Evolutionary conservation across 192 early-diverging fungal species (phyloP).

Genomic region (Backusella parvicylindrica): DNA sequence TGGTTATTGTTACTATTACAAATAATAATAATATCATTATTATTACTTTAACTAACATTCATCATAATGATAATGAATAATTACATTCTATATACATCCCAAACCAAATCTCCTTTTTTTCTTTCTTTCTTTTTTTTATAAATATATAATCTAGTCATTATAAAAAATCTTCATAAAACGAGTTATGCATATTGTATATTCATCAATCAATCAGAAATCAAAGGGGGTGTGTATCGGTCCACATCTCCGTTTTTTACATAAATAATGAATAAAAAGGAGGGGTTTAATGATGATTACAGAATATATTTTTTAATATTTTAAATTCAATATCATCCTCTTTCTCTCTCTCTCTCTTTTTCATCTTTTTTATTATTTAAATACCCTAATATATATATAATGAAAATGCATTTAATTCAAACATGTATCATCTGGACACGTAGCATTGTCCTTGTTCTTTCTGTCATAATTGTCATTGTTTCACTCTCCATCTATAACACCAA

Average conservation of each 20-base stretch:
- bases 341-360: background rate
- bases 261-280: no score
- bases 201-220: no score
- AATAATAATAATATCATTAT: background rate
- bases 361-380: background rate
- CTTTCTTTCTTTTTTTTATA: background rate
- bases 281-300: no score
- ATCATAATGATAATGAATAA: background rate
- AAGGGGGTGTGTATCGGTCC: no score
- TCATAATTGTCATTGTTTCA: slow-evolving; percentile 2
- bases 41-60: background rate
- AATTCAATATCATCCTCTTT: background rate
- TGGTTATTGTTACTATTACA: background rate
- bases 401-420: background rate
- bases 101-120: background rate
- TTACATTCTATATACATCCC: background rate
- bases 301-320: no score
- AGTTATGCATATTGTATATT: background rate
- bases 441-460: background rate
- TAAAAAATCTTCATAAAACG: background rate
- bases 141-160: no score
- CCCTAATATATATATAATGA: background rate
- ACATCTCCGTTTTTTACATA: no score
- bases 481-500: background rate
- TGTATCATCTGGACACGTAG: slow-evolving; percentile 12